phyloP scores from a whole-genome alignment of 441 rosid genomes.

The Eutrema salsugineum region DNA sequence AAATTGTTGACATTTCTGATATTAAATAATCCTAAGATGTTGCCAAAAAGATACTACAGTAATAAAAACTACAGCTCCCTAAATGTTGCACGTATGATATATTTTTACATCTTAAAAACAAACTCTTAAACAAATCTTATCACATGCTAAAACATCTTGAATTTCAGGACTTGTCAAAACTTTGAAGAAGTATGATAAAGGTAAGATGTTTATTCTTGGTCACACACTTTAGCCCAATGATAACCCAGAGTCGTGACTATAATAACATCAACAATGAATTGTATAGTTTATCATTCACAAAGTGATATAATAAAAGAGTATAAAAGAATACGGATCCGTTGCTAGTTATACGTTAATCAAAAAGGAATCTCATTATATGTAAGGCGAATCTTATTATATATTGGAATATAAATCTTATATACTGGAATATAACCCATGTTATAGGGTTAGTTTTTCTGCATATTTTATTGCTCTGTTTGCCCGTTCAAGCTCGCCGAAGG shows the following conservation, averaged over 20 bases:
- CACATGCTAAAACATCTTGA: slow-evolving; percentile 18
- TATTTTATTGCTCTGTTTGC: neutral
- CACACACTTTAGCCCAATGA: slow-evolving; percentile 7
- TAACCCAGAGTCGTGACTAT: neutral
- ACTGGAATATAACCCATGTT: slow-evolving; percentile 6
- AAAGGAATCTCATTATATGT: slow-evolving; percentile 1
- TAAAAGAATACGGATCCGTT: neutral
- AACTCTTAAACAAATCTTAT: neutral
- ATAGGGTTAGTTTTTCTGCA: neutral
- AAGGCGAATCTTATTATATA: slow-evolving; percentile 18
- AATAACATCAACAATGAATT: neutral
- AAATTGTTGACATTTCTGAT: no score
- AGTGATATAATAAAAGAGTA: neutral
- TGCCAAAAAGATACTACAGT: neutral
- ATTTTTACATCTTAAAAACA: no score
- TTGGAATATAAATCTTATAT: slow-evolving; percentile 12
- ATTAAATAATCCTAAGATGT: neutral
- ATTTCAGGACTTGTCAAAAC: slow-evolving; percentile 73
- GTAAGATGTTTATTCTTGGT: slow-evolving; percentile 12
- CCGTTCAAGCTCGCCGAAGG: slow-evolving; percentile 10
- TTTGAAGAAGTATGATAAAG: slow-evolving; percentile 78
- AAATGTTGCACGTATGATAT: slow-evolving; percentile 63
- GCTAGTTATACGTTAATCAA: neutral
- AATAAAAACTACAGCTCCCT: slow-evolving; percentile 79
- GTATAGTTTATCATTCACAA: neutral